These are phyloP conservation scores for Tilletia caries DNA, from an alignment of 1,284 basidiomycete genomes.

Conservation along the genomic window DNA sequence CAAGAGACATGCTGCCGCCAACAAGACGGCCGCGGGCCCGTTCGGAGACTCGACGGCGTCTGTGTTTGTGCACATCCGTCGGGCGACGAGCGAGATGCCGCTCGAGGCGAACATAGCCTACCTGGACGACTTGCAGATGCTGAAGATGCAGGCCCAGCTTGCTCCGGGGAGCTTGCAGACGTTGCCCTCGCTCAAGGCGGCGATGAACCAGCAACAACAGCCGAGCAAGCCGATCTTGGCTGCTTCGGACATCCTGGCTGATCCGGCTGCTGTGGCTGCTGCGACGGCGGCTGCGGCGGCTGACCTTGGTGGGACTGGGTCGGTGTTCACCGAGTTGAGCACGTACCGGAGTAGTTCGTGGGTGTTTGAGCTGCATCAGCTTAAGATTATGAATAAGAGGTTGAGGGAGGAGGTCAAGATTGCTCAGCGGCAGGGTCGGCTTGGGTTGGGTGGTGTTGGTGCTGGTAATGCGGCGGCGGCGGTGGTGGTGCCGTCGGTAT, in stretches of 20 bases:
- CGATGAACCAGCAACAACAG: neutral
- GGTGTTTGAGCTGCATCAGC: slow-evolving; percentile 49
- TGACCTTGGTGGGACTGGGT: slow-evolving; percentile 14
- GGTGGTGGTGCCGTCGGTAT: neutral
- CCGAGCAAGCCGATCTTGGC: neutral
- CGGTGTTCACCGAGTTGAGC: slow-evolving; percentile 45
- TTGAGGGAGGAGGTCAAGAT: slow-evolving; percentile 38
- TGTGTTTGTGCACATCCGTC: slow-evolving; percentile 13
- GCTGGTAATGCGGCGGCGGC: neutral
- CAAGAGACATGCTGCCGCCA: too few species aligned
- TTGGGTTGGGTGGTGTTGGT: too few species aligned
- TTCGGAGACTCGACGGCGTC: neutral
- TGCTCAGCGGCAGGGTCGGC: neutral
- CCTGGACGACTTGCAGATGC: slow-evolving; percentile 4
- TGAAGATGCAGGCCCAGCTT: slow-evolving; percentile 7
- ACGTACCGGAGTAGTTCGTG: slow-evolving; percentile 39
- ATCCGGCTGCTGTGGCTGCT: neutral
- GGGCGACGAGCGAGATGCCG: neutral
- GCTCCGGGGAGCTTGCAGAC: neutral
- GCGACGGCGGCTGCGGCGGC: neutral
- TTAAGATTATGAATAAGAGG: slow-evolving; percentile 45
- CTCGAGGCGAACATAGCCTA: slow-evolving; percentile 6
- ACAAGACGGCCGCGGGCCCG: neutral
- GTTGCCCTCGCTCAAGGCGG: neutral
- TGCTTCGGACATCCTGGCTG: neutral